These are phyloP conservation scores for Aurantiochytrium sp. DNA, from an alignment of 108 stramenopile genomes.

Conservation along the genomic window DNA sequence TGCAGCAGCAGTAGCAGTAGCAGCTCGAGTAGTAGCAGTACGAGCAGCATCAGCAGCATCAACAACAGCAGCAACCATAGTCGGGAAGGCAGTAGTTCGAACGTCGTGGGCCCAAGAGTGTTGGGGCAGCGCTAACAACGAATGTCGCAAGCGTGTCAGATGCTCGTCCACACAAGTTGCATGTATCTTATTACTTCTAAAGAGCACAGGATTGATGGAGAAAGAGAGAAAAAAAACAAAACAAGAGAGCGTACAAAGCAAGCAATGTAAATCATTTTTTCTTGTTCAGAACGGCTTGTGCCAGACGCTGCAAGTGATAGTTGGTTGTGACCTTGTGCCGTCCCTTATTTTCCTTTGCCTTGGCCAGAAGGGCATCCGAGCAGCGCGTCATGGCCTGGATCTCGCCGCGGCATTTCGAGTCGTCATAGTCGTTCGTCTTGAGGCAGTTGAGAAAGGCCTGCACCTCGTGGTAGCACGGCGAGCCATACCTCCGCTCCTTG, in stretches of 20 bases:
- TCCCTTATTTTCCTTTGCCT: background rate
- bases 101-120: too few species aligned
- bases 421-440: background rate
- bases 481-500: background rate
- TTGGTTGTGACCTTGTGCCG: background rate
- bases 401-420: background rate
- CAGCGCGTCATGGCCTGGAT: background rate
- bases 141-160: too few species aligned
- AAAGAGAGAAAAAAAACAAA: too few species aligned
- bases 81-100: too few species aligned
- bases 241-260: too few species aligned
- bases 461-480: background rate
- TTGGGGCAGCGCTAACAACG: too few species aligned
- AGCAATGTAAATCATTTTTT: background rate
- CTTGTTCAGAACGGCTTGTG: background rate
- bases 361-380: background rate
- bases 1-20: background rate
- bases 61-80: too few species aligned
- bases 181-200: too few species aligned
- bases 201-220: too few species aligned
- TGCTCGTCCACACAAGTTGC: too few species aligned
- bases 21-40: too few species aligned
- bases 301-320: constrained; percentile 8
- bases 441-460: constrained; percentile 10
- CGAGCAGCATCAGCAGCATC: too few species aligned